These are phyloP conservation scores for Tricholoma matsutake DNA, from an alignment of 768 basidiomycete species.

Conservation along the genomic window DNA sequence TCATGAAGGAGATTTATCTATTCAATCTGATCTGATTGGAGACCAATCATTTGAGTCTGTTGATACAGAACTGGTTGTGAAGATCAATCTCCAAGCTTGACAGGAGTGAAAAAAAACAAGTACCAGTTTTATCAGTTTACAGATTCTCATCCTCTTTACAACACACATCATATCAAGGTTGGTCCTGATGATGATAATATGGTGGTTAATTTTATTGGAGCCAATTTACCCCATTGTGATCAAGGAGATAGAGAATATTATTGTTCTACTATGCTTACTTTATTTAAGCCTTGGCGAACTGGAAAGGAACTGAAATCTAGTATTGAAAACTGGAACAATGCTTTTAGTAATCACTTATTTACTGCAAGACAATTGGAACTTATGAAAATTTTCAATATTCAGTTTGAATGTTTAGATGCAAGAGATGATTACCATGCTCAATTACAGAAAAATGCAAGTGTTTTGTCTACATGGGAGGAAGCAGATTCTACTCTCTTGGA, in stretches of 20 bases:
- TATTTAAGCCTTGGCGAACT: constrained; percentile 24
- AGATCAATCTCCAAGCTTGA: too few relatives aligned
- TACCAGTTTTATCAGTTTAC: neutral
- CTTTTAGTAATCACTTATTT: constrained; percentile 18
- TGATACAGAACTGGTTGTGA: neutral
- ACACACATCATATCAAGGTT: too few relatives aligned
- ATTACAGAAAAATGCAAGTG: constrained; percentile 1
- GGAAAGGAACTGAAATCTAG: constrained; percentile 16
- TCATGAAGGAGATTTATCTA: too few relatives aligned
- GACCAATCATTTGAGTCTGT: too few relatives aligned
- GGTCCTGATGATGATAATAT: too few relatives aligned
- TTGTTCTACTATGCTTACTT: constrained; percentile 16
- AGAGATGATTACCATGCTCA: constrained; percentile 21
- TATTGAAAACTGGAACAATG: constrained; percentile 19
- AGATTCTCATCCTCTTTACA: too few relatives aligned
- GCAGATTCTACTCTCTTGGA: neutral
- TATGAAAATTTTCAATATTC: constrained; percentile 26
- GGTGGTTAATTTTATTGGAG: too few relatives aligned
- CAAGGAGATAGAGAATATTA: constrained; percentile 29
- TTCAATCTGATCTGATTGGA: too few relatives aligned
- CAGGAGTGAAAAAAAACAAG: neutral
- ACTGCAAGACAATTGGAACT: constrained; percentile 7
- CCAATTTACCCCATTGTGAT: too few relatives aligned
- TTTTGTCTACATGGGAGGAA: constrained; percentile 3
- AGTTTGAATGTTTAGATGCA: constrained; percentile 27